Evolutionary conservation across 805 yeast genomes (phyloP).

Genomic region (Lachancea quebecensis): DNA sequence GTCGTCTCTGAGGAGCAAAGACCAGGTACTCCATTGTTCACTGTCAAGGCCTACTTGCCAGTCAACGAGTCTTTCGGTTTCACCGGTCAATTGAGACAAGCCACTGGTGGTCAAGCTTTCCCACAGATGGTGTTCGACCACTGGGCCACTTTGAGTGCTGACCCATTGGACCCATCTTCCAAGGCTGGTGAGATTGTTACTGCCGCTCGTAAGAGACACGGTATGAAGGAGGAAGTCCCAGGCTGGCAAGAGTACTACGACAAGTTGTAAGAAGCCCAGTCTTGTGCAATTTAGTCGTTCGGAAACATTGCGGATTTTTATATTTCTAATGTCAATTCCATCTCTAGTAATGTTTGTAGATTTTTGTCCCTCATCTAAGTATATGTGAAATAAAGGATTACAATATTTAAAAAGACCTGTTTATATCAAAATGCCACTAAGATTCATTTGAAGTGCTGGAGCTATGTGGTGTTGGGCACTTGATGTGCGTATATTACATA

Average conservation of each 20-base stretch:
- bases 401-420: not conserved
- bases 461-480: too few species aligned
- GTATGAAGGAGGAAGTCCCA: constrained; percentile 95
- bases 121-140: constrained; percentile 99
- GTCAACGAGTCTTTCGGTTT: constrained; percentile 99
- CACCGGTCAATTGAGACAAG: constrained; percentile 99
- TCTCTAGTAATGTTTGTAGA: constrained; percentile 7
- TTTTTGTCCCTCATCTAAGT: constrained; percentile 3
- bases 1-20: constrained; percentile 99
- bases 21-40: constrained; percentile 99
- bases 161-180: constrained; percentile 80
- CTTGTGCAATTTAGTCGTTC: constrained; percentile 7
- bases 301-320: constrained; percentile 9
- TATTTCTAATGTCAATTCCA: constrained; percentile 8
- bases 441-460: too few species aligned
- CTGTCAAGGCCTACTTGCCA: constrained; percentile 99
- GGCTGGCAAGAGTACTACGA: constrained; percentile 99
- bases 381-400: not conserved
- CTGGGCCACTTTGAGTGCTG: constrained; percentile 89
- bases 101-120: constrained; percentile 99
- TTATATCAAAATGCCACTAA: too few species aligned
- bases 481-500: too few species aligned
- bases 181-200: constrained; percentile 60
- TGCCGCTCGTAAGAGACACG: constrained; percentile 87
- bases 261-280: constrained; percentile 50